Percentiles rank a stretch among this genome's conserved stretches.
Evolutionary conservation across 257 asterid genomes (phyloP).

Genomic region (Ligustrum vulgare): DNA sequence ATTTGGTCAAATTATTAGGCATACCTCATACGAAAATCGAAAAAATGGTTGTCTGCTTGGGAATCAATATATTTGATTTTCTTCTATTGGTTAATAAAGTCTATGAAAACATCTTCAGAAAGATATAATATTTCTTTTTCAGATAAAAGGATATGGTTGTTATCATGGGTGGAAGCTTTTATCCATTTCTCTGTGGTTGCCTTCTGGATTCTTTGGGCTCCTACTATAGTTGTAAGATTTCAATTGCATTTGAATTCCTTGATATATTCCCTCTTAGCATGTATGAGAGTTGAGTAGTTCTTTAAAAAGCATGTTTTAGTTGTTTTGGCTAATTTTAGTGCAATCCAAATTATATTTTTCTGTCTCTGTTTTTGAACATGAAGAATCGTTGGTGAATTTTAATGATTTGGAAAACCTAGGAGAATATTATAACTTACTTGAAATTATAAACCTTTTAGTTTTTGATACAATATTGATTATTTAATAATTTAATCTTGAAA

Average conservation of each 20-base stretch:
- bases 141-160: constrained; percentile 84
- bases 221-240: constrained; percentile 61
- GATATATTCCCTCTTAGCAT: background rate
- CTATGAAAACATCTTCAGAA: background rate
- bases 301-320: constrained; percentile 17
- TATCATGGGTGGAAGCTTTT: constrained; percentile 71
- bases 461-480: no score
- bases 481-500: no score
- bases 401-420: no score
- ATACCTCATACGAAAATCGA: constrained; percentile 2
- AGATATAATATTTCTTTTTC: constrained; percentile 24
- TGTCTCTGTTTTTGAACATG: no score
- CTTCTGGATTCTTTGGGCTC: constrained; percentile 96
- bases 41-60: background rate
- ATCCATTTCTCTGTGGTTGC: constrained; percentile 62
- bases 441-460: no score
- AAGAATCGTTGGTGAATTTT: no score
- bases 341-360: background rate
- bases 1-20: background rate
- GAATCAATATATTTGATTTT: constrained; percentile 8
- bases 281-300: background rate
- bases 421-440: no score
- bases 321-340: constrained; percentile 2
- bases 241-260: constrained; percentile 3
- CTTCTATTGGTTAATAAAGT: constrained; percentile 3